phyloP scores from a whole-genome alignment of 257 asterid genomes.

The Nicotiana otophora region DNA sequence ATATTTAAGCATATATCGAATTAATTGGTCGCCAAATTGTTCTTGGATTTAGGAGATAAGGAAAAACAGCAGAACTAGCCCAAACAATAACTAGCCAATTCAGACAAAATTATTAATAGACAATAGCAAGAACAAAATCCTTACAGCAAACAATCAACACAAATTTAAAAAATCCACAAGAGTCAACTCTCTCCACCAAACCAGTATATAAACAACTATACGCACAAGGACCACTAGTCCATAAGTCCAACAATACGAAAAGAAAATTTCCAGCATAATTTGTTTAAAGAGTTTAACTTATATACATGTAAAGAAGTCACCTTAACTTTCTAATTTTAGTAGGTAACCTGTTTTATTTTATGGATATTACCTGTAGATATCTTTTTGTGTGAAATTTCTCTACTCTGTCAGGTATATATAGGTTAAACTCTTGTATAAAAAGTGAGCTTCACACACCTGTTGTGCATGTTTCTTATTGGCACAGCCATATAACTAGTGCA shows the following conservation, averaged over 20 bases:
- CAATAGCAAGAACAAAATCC: too few relatives aligned
- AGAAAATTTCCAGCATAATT: not conserved
- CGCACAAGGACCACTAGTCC: not conserved
- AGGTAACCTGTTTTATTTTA: too few relatives aligned
- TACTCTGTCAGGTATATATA: too few relatives aligned
- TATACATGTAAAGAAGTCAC: too few relatives aligned
- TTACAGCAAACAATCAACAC: not conserved
- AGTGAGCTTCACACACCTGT: not conserved
- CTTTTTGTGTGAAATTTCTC: too few relatives aligned
- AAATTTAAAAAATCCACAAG: not conserved
- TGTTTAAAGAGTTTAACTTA: too few relatives aligned
- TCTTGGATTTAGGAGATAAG: not conserved
- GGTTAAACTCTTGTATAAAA: too few relatives aligned
- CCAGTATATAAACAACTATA: not conserved
- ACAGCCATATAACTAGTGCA: not conserved
- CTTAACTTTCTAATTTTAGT: too few relatives aligned
- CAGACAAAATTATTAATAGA: not conserved
- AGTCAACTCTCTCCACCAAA: not conserved
- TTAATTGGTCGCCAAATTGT: too few relatives aligned
- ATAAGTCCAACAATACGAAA: not conserved
- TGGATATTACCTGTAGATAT: too few relatives aligned
- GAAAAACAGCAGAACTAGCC: not conserved
- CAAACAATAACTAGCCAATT: not conserved
- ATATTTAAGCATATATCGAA: not conserved
- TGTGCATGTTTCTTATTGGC: not conserved